These are phyloP conservation scores for Didymella lethalis DNA, from an alignment of 2,329 filamentous ascomycete genomes.

Conservation along the genomic window DNA sequence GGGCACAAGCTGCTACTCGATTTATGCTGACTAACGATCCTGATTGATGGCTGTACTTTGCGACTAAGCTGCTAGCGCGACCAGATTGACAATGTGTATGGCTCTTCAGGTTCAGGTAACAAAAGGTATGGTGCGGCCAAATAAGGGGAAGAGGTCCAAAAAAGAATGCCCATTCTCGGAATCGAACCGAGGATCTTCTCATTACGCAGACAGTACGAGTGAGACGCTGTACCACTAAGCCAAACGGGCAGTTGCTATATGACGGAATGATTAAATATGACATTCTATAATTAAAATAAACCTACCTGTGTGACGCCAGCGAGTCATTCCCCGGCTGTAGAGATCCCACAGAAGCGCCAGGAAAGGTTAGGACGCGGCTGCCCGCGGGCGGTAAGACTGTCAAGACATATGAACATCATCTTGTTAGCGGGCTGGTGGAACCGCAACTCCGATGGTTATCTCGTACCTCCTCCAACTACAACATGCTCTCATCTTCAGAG, in stretches of 20 bases:
- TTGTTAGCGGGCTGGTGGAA: background rate
- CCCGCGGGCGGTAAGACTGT: background rate
- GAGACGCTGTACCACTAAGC: conserved; percentile 29
- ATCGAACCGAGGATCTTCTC: conserved; percentile 29
- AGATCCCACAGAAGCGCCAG: background rate
- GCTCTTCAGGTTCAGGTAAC: no score
- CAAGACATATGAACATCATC: background rate
- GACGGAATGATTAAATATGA: accelerated
- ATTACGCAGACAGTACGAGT: conserved; percentile 17
- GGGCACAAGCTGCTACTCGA: no score
- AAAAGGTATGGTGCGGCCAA: background rate
- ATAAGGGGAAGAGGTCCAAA: background rate
- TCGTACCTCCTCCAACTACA: background rate
- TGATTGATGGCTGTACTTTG: no score
- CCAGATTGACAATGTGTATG: no score
- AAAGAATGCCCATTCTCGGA: conserved; percentile 23
- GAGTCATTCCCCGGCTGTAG: no score
- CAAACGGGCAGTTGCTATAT: conserved; percentile 15
- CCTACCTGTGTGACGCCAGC: no score
- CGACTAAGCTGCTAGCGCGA: no score
- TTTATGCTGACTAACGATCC: no score
- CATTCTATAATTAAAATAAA: no score
- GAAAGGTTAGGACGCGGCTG: background rate
- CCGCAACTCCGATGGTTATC: background rate
- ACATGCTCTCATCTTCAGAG: background rate